phyloP scores from a whole-genome alignment of 2,329 filamentous ascomycete species.

The Epichloe uncinata region DNA sequence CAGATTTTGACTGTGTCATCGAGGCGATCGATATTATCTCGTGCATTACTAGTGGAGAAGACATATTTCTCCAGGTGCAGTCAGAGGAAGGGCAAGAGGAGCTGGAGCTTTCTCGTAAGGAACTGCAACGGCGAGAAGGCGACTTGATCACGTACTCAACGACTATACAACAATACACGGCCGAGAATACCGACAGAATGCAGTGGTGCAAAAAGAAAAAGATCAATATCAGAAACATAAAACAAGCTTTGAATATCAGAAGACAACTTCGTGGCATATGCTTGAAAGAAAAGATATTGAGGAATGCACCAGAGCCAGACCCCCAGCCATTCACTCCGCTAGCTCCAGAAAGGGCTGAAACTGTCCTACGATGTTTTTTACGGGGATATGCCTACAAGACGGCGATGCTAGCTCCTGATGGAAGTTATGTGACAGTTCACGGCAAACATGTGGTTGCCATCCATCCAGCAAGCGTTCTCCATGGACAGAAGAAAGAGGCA shows the following conservation, averaged over 20 bases:
- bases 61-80: conserved; percentile 47
- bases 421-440: conserved; percentile 45
- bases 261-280: conserved; percentile 47
- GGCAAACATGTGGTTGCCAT: conserved; percentile 49
- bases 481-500: conserved; percentile 49
- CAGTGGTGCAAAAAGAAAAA: conserved; percentile 46
- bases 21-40: conserved; percentile 78
- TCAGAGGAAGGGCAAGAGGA: conserved; percentile 43
- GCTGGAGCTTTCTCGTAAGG: conserved; percentile 38
- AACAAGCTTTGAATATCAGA: conserved; percentile 47
- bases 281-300: conserved; percentile 35
- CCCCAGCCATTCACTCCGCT: conserved; percentile 43
- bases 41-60: conserved; percentile 48
- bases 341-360: conserved; percentile 39
- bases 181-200: conserved; percentile 39
- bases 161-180: conserved; percentile 47
- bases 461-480: conserved; percentile 49
- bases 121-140: conserved; percentile 47
- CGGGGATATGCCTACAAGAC: conserved; percentile 47
- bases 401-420: conserved; percentile 45
- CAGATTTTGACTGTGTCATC: conserved; percentile 57
- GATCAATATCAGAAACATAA: conserved; percentile 48
- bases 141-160: conserved; percentile 53
- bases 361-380: conserved; percentile 47
- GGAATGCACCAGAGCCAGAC: conserved; percentile 32